Evolutionary conservation across 2,329 filamentous ascomycete species (phyloP), one percentile per base, ranked within the genome.

Genomic region (Diplocarpon mali): DNA sequence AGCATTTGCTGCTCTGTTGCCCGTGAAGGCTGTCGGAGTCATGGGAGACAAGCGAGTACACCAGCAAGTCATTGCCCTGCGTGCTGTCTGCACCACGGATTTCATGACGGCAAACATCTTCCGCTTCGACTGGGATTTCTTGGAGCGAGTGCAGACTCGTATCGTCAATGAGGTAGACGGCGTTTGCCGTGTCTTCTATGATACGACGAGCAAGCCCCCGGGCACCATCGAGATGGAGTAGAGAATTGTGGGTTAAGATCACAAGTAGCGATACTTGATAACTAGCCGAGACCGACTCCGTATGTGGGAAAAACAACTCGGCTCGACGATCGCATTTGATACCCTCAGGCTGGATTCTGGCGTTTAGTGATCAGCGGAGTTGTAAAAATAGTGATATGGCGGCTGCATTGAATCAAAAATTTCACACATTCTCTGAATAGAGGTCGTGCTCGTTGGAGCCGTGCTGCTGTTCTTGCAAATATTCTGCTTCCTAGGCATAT

Each of bases 221-320:
- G 56, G 57, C 49, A 86, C 82, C 2, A 85, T 86, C 59, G 83
- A 85, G 68, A 75, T 85, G 68, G 80, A 85, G 66, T 86, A 75
- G 62, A 29, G 13, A 34, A 24, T 3, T 24, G 7, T 7, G 7
- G 20, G 7, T 24, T 24, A 24, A 24, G 20, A 24, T 7, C 20
- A 24, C 20, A 7, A 24, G 20, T 24, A 24, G 20, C 20, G 20
- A 24, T 24, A 24, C 20, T 4, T 24, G 20, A 24, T 4, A 24
- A 24, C 3, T 24, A 24, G 20, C 20, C 20, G 20, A 24, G 20
- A 24, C 20, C 20, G 20, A 24, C 20, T 24, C 20, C 20, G 7
- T 7, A 7, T 24, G 3, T 7, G 7, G 3, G 20, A 24, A 24
- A 24, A 24, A 4, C 20, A 24, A 24, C 4, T 24, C 7, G 20